Base-by-base conservation (phyloP, 768 basidiomycete genomes). In the Leccinum fibrillosum region DNA sequence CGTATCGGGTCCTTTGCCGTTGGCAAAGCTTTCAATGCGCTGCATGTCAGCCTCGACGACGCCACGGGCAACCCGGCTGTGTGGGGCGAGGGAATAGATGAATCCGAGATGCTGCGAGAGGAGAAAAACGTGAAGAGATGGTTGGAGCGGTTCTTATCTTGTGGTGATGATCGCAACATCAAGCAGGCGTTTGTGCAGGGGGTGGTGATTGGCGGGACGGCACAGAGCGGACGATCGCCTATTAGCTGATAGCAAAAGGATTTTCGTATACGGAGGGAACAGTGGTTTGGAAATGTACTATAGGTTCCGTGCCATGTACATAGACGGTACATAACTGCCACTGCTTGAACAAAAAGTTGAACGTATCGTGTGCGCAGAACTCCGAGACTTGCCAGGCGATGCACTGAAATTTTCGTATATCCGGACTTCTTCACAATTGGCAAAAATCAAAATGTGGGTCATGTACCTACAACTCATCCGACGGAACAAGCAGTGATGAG, bases 21-120 rank as follows among this genome's bases (percentile, higher is more conserved):
- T 1, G 92, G 92, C 1, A 95, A 93, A 72, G 85, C 84, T 60
- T 98, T 97, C 62, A 94, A 98, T 66, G 95, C 95, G 0, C 74
- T 98, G 4, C 60, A 90, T 2, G 84, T 95, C 34, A 82, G 77
- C 64, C 77, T 89, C n/a, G 69, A 73, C 42, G 53, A 62, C 9
- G 78, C 77, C 23, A 71, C 76, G 17, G 82, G 79, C 0, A 86
- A 86, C 54, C 82, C 82, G 1, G 78, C 74, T 1, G 59, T 89
- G 12, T 87, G 84, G 84, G 78, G 77, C n/a, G 19, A 42, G 60
- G 66, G 26, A 72, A 73, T 50, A 67, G 48, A 47, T 9, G 55
- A 28, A 3, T 6, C 3, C 19, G 77, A 72, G 59, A 30, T 8
- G 10, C 26, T 32, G 25, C 5, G 42, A 48, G 57, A 28, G 17